Base-by-base conservation (phyloP, 2,329 filamentous ascomycete genomes). In the Delphinella strobiligena region DNA sequence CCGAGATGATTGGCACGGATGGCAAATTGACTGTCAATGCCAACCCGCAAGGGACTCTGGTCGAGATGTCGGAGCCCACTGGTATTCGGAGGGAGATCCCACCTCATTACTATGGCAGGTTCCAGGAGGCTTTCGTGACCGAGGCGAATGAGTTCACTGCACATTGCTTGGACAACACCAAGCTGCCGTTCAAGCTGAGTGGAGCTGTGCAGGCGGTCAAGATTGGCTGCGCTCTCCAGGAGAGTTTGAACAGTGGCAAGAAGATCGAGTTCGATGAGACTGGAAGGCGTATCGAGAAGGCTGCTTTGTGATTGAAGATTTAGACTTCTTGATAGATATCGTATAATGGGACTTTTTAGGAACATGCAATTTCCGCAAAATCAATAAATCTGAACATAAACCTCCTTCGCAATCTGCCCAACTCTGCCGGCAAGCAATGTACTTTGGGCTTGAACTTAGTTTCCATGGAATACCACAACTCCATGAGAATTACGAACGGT, bases 131-230 rank as follows among this genome's bases (percentile, higher is more conserved):
- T 0, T 81, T 80, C 51, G 69, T 76, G n/a, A 69, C 60, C 10
- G 75, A 82, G 58, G 69, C 71, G 4, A 72, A 75, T 41, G 74
- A 80, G 56, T 81, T 80, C 46, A 74, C 74, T 0, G 71, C 67
- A 10, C 65, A 62, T 12, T 72, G 74, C 42, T 55, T 81, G 38
- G 72, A 80, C 45, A 58, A 71, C 45, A 71, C 59, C 14, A 56
- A 63, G 11, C 56, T 76, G 35, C 74, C 75, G 0, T 63, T 80
- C 49, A 70, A 71, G 55, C 53, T 80, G 34, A 55, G 60, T 19
- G 71, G 72, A 14, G 75, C 74, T 2, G 71, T 80, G 11, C 64
- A 72, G 41, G 69, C 73, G 0, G 67, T 82, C 8, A 64, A 66
- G 52, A 80, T 82, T 56, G 78, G 74, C 0, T 66, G 67, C 34